Base-by-base conservation (phyloP, 2,329 filamentous ascomycete species). In the Gnomoniopsis smithogilvyi region DNA sequence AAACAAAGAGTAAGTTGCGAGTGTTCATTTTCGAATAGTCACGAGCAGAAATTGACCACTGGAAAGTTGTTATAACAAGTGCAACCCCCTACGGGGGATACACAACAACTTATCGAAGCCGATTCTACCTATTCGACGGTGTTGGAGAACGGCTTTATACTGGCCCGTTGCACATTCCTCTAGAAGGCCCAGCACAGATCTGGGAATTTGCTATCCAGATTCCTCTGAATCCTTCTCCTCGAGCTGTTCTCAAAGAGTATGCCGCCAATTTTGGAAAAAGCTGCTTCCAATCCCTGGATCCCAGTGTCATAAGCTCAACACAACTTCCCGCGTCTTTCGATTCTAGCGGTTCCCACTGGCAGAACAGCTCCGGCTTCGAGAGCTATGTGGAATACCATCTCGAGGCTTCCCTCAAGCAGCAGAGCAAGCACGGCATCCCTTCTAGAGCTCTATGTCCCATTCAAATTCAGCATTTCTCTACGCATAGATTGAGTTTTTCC, bases 351-450 rank as follows among this genome's bases (percentile, higher is more conserved):
- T 7, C 26, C 47, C 45, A 51, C 26, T 6, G 6, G 14, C 56
- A 58, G 10, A 45, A 34, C 17, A 11, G 19, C 26, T 63, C 59
- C 1, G 53, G 24, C 1, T 64, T 63, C n/a, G 64, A 71, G 21
- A 60, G 62, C 3, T 71, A 65, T 11, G 70, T 73, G n/a, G 72
- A 77, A 48, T 77, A 76, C 46, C 68, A 65, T 12, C 59, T 77
- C 1, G 58, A 71, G 34, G 72, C 73, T 0, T 60, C 63, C 2
- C 38, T 75, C 2, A 3, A 19, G 15, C 53, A n/a, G 4, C 63
- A 62, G 33, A 43, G 38, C 43, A 62, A 54, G 1, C 49, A 33
- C 0, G 26, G 53, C 2, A 53, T 34, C 1, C 24, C 12, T 2
- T 47, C 10, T 3, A 50, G 64, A 10, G 72, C 65, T 1, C 61